A percentile compares a stretch with the other conserved stretches of the same genome.
Conservation (phyloP, 768 basidiomycete species). For the Tylopilus vinaceipallidus region DNA sequence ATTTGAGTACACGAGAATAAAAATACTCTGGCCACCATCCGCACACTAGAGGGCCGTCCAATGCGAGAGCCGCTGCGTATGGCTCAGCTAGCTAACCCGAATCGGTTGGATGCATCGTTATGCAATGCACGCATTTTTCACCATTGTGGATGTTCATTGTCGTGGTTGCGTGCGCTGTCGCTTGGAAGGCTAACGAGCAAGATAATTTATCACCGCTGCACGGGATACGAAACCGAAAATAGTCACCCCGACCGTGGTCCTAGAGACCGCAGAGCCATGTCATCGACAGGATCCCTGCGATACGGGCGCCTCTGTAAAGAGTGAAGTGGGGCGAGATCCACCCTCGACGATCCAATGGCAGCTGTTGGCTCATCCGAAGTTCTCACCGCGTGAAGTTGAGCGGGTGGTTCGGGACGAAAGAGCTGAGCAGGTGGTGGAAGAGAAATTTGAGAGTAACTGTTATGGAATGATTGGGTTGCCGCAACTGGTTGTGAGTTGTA, state of each 20-base stretch:
- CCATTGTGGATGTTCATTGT: constrained; percentile 2
- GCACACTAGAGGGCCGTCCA: background rate
- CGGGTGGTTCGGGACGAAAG: constrained; percentile 25
- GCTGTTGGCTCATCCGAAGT: constrained; percentile 18
- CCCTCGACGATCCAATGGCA: constrained; percentile 27
- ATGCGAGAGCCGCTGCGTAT: background rate
- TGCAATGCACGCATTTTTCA: constrained; percentile 3
- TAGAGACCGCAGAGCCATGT: constrained; percentile 54
- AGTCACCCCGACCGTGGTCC: constrained; percentile 38
- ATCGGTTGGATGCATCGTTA: background rate
- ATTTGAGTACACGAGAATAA: constrained; percentile 17
- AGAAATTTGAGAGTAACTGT: constrained; percentile 22
- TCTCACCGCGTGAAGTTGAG: constrained; percentile 31
- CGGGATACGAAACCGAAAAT: constrained; percentile 19
- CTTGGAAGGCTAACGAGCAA: constrained; percentile 16
- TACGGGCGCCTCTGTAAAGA: constrained; percentile 57
- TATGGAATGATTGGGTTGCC: constrained; percentile 10
- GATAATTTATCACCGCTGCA: constrained; percentile 23
- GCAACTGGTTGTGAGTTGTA: constrained; percentile 10
- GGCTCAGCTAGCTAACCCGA: background rate
- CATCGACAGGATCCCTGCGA: constrained; percentile 59
- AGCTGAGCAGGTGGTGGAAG: constrained; percentile 34
- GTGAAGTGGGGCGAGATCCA: constrained; percentile 57
- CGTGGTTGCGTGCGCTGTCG: constrained; percentile 7
- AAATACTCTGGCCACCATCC: background rate